A percentile compares a stretch with the other conserved stretches of the same genome.
Evolutionary conservation across 805 yeast species (phyloP).

Genomic region (Kazachstania martiniae): DNA sequence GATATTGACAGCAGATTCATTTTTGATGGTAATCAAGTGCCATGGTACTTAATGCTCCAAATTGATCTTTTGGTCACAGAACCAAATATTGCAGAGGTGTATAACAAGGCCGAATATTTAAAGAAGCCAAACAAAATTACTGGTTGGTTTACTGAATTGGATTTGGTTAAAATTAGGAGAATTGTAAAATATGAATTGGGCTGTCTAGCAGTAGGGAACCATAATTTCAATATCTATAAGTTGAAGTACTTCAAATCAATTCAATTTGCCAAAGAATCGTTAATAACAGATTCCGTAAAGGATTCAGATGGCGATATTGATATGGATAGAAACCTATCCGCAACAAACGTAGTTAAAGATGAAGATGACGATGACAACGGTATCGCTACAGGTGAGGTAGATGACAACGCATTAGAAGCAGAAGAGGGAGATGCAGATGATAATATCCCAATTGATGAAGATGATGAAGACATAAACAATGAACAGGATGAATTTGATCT

Average conservation of each 20-base stretch:
- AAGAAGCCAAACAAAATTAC: constrained; percentile 32
- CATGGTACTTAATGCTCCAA: constrained; percentile 63
- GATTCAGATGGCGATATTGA: constrained; percentile 23
- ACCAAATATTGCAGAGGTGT: constrained; percentile 41
- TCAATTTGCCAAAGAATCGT: constrained; percentile 31
- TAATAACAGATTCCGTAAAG: constrained; percentile 17
- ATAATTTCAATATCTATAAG: constrained; percentile 33
- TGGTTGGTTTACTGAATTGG: constrained; percentile 70
- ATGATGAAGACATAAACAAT: constrained; percentile 7
- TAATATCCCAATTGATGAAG: constrained; percentile 15
- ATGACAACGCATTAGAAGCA: constrained; percentile 23
- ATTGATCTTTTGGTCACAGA: constrained; percentile 65
- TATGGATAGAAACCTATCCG: constrained; percentile 5
- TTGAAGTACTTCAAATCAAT: constrained; percentile 33
- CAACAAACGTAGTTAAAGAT: neutral
- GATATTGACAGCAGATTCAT: constrained; percentile 38
- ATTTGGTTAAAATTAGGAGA: constrained; percentile 53
- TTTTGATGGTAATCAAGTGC: constrained; percentile 64
- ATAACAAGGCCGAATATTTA: constrained; percentile 39
- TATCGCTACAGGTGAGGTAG: constrained; percentile 25
- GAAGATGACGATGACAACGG: constrained; percentile 24
- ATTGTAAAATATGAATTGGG: constrained; percentile 64
- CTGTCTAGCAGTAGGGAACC: constrained; percentile 42
- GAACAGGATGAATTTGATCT: constrained; percentile 17
- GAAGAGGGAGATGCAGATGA: constrained; percentile 26